phyloP scores from a whole-genome alignment of 805 yeast species.

The Blastobotrys chiropterorum region DNA sequence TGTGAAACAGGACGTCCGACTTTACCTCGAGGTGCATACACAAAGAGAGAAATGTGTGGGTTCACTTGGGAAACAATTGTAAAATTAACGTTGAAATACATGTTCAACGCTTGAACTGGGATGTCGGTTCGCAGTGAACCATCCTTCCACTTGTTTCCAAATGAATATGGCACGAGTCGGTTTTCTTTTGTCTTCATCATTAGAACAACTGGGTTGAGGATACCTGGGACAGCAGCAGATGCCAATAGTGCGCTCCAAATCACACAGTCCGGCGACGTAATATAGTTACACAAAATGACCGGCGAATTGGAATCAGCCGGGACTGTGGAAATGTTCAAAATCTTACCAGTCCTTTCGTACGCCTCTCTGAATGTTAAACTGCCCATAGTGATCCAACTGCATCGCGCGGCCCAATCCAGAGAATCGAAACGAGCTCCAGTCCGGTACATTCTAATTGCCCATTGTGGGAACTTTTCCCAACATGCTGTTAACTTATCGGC shows the following conservation, averaged over 20 bases:
- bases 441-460: slow-evolving; percentile 59
- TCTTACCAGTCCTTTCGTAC: slow-evolving; percentile 59
- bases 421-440: slow-evolving; percentile 80
- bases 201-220: slow-evolving; percentile 68
- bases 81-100: slow-evolving; percentile 70
- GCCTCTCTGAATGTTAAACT: slow-evolving; percentile 69
- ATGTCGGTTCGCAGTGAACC: slow-evolving; percentile 75
- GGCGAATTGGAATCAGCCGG: slow-evolving; percentile 82
- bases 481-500: slow-evolving; percentile 65
- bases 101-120: slow-evolving; percentile 66
- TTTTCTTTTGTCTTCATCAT: slow-evolving; percentile 54
- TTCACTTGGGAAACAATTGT: slow-evolving; percentile 76
- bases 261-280: slow-evolving; percentile 73
- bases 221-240: slow-evolving; percentile 79
- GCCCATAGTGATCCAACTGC: slow-evolving; percentile 66
- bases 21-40: slow-evolving; percentile 72
- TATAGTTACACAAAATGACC: slow-evolving; percentile 66
- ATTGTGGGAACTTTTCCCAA: slow-evolving; percentile 52
- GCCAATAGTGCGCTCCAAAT: slow-evolving; percentile 78
- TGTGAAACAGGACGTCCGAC: slow-evolving; percentile 73
- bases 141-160: slow-evolving; percentile 74
- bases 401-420: slow-evolving; percentile 63
- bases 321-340: slow-evolving; percentile 67
- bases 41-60: slow-evolving; percentile 72
- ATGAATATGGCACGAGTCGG: slow-evolving; percentile 55